Base-by-base conservation (phyloP, 75 land plant species). In the Pinus tabuliformis region DNA sequence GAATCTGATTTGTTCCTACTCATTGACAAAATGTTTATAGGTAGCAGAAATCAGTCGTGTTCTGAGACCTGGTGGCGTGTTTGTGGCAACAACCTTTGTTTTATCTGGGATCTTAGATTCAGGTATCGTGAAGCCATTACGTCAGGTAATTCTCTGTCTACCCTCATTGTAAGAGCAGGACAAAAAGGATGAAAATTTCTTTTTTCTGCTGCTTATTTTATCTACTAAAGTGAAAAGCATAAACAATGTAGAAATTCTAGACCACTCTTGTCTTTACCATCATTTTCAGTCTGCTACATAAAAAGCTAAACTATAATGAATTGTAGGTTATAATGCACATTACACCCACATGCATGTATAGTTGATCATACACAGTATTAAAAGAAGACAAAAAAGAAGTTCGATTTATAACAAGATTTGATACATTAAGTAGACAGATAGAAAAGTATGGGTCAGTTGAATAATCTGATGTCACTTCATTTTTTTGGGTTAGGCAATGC, bases 11-110 rank as follows among this genome's bases (percentile, higher is more conserved):
- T 49, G 54, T 49, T 49, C 12, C 12, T 45, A 9, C 54, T 49
- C 56, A 64, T 21, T 3, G 76, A 18, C 78, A 83, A 6, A 77
- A 88, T 90, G 95, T 60, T 60, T 36, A 45, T 83, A 96, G 99
- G 77, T 96, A 60, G 94, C 99, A 62, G 99, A 96, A 81, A 91
- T 96, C 49, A 89, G 87, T 77, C 89, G 99, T 7, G 68, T 96
- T 58, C 72, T 96, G 75, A 82, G 88, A 81, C 95, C 94, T 72
- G 99, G 99, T 71, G 96, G 99, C 22, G 86, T 96, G 6, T 96
- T 96, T 87, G 99, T 96, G n/a, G 99, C 90, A 39, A 89, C 89
- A 9, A 96, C 99, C 18, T 96, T 96, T 80, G 79, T 89, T 20
- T 58, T 78, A n/a, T 22, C 83, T 12, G 15, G 59, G 5, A 52